phyloP scores from a whole-genome alignment of 1,139 yeast species.

The Arxiozyma slooffiae region DNA sequence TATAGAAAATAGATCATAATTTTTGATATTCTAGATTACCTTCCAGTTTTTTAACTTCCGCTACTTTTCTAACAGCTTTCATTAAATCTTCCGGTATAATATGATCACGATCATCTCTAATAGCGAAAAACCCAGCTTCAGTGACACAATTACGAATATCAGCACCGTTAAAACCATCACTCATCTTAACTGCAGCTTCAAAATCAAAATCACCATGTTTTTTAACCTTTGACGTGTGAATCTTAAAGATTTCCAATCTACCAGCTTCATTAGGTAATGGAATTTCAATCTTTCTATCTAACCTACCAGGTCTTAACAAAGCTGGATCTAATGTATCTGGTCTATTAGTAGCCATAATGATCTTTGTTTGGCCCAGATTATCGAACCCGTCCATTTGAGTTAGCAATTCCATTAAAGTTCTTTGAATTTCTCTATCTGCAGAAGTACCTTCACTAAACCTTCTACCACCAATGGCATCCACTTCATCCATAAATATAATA shows the following conservation, averaged over 20 bases:
- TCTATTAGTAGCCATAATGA: slow-evolving; percentile 98
- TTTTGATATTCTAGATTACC: slow-evolving; percentile 92
- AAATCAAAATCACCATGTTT: slow-evolving; percentile 95
- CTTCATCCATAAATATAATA: slow-evolving; percentile 97
- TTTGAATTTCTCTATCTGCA: slow-evolving; percentile 97
- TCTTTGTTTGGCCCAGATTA: slow-evolving; percentile 91
- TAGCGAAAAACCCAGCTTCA: slow-evolving; percentile 98
- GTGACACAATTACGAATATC: slow-evolving; percentile 95
- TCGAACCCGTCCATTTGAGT: slow-evolving; percentile 99
- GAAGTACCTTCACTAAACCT: slow-evolving; percentile 98
- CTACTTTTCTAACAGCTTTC: slow-evolving; percentile 97
- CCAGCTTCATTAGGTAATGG: slow-evolving; percentile 96
- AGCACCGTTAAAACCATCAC: slow-evolving; percentile 98
- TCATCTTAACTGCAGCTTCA: slow-evolving; percentile 95
- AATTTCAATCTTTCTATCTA: slow-evolving; percentile 94
- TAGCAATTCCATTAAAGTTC: slow-evolving; percentile 94
- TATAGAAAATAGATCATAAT: slow-evolving; percentile 36
- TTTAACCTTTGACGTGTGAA: slow-evolving; percentile 76
- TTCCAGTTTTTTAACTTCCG: slow-evolving; percentile 93
- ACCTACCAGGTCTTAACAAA: slow-evolving; percentile 91
- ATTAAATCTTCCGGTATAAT: slow-evolving; percentile 86
- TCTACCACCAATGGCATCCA: slow-evolving; percentile 98
- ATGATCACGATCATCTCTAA: slow-evolving; percentile 93
- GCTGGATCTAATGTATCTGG: slow-evolving; percentile 99
- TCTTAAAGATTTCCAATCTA: slow-evolving; percentile 86